Evolutionary conservation across 495 filamentous ascomycete species (phyloP).

Genomic region (Podospora tetraspora): DNA sequence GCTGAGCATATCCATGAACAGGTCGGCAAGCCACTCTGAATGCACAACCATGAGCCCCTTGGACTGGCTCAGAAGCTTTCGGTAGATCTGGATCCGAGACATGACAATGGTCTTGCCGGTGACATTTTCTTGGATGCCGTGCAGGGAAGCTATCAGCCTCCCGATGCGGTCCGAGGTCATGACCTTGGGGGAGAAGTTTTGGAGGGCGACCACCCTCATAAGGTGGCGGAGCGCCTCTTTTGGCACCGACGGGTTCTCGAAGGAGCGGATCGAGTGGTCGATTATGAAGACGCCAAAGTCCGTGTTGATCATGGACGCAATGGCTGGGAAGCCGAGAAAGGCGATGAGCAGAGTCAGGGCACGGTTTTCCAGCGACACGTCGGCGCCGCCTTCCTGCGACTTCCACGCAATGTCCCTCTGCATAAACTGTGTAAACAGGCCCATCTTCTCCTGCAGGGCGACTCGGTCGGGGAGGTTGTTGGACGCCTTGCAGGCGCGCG

Average conservation of each 20-base stretch:
- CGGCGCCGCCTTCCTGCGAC: constrained; percentile 43
- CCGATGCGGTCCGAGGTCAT: constrained; percentile 65
- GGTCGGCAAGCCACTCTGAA: constrained; percentile 69
- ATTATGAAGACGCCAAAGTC: constrained; percentile 75
- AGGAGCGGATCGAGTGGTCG: constrained; percentile 66
- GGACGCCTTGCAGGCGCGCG: constrained; percentile 68
- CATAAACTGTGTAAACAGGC: constrained; percentile 68
- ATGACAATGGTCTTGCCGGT: constrained; percentile 71
- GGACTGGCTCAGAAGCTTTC: constrained; percentile 63
- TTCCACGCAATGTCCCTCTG: constrained; percentile 66
- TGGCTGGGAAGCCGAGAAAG: constrained; percentile 62
- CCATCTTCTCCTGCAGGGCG: constrained; percentile 68
- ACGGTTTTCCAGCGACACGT: constrained; percentile 64
- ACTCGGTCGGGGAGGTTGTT: constrained; percentile 67
- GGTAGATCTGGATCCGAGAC: constrained; percentile 70
- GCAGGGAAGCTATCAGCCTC: constrained; percentile 60
- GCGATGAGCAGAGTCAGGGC: constrained; percentile 68
- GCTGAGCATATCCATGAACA: constrained; percentile 78
- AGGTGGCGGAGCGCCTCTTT: constrained; percentile 75
- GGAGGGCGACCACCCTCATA: constrained; percentile 68
- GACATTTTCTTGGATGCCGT: constrained; percentile 65
- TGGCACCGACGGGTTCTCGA: constrained; percentile 51
- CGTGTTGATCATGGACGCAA: constrained; percentile 60
- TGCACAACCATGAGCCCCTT: constrained; percentile 59
- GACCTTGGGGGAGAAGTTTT: constrained; percentile 67